A percentile compares a stretch with the other conserved stretches of the same genome.
Evolutionary conservation across 2,329 filamentous ascomycete species (phyloP).

Genomic region (Lecanoromycetidae sp.): DNA sequence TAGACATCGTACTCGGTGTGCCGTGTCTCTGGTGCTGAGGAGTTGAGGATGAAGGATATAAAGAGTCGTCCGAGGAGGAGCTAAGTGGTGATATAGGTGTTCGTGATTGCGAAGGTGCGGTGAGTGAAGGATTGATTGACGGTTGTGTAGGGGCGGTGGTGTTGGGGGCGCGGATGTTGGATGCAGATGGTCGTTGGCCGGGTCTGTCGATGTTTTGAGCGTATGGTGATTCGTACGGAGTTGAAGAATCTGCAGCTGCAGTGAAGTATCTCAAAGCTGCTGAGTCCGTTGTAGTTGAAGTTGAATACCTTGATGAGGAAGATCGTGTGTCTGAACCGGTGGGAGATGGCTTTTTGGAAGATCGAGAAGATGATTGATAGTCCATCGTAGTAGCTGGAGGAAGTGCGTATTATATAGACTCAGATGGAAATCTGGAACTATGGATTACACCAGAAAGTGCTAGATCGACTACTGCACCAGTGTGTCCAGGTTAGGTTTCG

Average conservation of each 20-base stretch:
- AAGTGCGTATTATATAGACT: constrained; percentile 11
- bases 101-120: background rate
- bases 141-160: too few relatives aligned
- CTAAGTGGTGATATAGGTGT: constrained; percentile 4
- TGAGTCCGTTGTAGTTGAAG: background rate
- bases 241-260: constrained; percentile 4
- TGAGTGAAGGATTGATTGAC: background rate
- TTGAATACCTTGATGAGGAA: constrained; percentile 5
- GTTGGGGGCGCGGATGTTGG: background rate
- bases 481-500: background rate
- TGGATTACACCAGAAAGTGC: background rate
- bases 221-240: constrained; percentile 16
- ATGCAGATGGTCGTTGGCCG: background rate
- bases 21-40: constrained; percentile 1
- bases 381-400: constrained; percentile 11
- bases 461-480: background rate
- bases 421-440: background rate
- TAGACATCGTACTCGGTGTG: constrained; percentile 15
- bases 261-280: constrained; percentile 9
- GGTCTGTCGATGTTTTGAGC: constrained; percentile 8
- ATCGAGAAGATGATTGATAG: constrained; percentile 12
- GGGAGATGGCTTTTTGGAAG: constrained; percentile 5
- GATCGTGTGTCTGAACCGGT: background rate
- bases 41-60: constrained; percentile 12
- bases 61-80: constrained; percentile 6